Percentiles rank a stretch among this genome's conserved stretches.
These are phyloP conservation scores for Prunus mume DNA, from an alignment of 306 rosid species.

Conservation along the genomic window DNA sequence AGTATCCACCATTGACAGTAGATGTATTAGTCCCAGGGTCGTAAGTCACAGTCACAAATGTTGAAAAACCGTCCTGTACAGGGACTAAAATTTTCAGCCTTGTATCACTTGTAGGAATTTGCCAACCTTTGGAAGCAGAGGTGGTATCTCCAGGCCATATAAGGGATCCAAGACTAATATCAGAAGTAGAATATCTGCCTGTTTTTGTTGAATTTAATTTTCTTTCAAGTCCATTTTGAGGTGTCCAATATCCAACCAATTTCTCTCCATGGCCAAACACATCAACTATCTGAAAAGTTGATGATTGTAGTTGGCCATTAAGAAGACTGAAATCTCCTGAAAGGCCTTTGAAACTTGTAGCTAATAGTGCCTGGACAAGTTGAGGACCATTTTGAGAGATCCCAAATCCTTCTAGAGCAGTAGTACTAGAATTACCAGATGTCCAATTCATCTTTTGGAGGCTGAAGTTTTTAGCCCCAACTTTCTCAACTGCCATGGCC, in stretches of 20 bases:
- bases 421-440: conserved; percentile 9
- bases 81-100: conserved; percentile 26
- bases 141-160: conserved; percentile 40
- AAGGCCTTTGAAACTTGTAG: conserved; percentile 11
- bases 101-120: conserved; percentile 8
- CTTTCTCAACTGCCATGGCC: conserved; percentile 52
- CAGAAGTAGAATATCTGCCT: neutral
- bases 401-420: conserved; percentile 33
- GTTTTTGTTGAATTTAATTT: conserved; percentile 2
- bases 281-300: conserved; percentile 31
- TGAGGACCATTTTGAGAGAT: conserved; percentile 36
- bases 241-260: conserved; percentile 49
- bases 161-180: conserved; percentile 8
- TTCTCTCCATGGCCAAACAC: conserved; percentile 39
- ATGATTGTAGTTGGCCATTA: conserved; percentile 21
- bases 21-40: conserved; percentile 2
- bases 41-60: conserved; percentile 3
- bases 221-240: conserved; percentile 31
- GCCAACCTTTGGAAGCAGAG: conserved; percentile 33
- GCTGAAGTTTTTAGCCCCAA: neutral
- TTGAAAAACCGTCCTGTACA: neutral
- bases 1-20: conserved; percentile 1
- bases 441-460: neutral
- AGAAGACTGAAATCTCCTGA: conserved; percentile 18
- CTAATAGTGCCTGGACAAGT: conserved; percentile 27